Evolutionary conservation across 495 filamentous ascomycete species (phyloP), one percentile per base, ranked within the genome.

Genomic region (Hyaloscypha finlandica): DNA sequence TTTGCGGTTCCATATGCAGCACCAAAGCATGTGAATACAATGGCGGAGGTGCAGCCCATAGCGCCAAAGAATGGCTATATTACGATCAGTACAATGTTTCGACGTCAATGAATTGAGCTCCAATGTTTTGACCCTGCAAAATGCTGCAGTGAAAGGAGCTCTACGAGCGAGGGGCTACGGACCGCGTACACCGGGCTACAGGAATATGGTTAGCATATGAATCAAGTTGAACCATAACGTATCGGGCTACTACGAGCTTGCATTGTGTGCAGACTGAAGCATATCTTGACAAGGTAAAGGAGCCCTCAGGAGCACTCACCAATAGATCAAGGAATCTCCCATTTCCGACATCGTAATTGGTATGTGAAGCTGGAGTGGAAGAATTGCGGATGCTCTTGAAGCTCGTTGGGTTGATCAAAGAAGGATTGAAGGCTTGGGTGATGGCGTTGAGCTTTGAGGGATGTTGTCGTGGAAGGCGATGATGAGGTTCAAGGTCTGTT

Each of bases 1-100:
- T 99, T 99, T 74, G 95, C 95, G 72, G 95, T 99, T 78, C 95
- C 94, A 83, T 99, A 99, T 75, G 94, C 93, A 73, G 94, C 94
- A 74, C 94, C 94, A 73, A 99, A 92, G 86, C 94, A 99, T 77
- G 94, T 97, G 86, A 99, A 99, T 74, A 97, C 92, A 78, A 99
- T 97, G 78, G 95, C 92, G 70, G 92, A 92, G 65, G 94, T 96
- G 85, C 95, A 99, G 77, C 95, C 95, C 90, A 99, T 96, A 79
- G 93, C 93, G 83, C 96, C 94, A 79, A 99, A 99, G 85, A 99
- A 99, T 78, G 95, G 95, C 95, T 96, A 71, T 59, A 69, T 65
- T 8, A 67, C 68, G 72, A 74, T 79, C 76, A 80, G 80, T 70
- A 70, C 61, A 32, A 59, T 70, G 69, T 66, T 63, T 73, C 68